These are phyloP conservation scores for Lagenaria siceraria DNA, from an alignment of 306 rosid species.

Conservation along the genomic window DNA sequence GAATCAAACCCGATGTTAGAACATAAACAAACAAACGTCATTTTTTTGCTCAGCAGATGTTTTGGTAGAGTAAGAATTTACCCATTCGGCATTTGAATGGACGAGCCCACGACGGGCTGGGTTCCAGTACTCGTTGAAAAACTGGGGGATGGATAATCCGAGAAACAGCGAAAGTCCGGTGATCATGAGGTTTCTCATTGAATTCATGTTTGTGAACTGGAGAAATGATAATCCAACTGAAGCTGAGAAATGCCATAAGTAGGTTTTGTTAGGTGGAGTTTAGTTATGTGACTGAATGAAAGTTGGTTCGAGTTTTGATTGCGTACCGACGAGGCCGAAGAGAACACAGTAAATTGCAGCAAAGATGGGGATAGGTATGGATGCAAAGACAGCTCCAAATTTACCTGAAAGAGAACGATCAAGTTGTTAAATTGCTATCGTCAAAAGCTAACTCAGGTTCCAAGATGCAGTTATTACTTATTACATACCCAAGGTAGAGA, in stretches of 20 bases:
- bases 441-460: background rate
- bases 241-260: constrained; percentile 33
- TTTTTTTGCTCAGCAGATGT: background rate
- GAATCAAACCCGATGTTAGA: background rate
- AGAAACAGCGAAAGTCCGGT: constrained; percentile 78
- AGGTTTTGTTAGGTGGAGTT: constrained; percentile 7
- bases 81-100: constrained; percentile 84
- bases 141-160: constrained; percentile 80
- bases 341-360: constrained; percentile 80
- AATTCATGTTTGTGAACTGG: constrained; percentile 93
- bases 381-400: constrained; percentile 97
- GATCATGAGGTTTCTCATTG: constrained; percentile 91
- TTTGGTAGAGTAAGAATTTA: constrained; percentile 1
- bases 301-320: background rate
- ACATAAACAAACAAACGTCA: background rate
- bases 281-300: background rate
- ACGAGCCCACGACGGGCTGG: constrained; percentile 56
- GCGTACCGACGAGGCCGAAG: constrained; percentile 86
- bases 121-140: constrained; percentile 59
- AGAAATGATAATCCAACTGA: constrained; percentile 91
- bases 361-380: constrained; percentile 81
- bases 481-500: constrained; percentile 63
- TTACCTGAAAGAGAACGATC: constrained; percentile 37
- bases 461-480: background rate
- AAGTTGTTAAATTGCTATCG: background rate